These are phyloP conservation scores for Parachaetomium inaequale DNA, from an alignment of 495 filamentous ascomycete genomes.

Conservation along the genomic window DNA sequence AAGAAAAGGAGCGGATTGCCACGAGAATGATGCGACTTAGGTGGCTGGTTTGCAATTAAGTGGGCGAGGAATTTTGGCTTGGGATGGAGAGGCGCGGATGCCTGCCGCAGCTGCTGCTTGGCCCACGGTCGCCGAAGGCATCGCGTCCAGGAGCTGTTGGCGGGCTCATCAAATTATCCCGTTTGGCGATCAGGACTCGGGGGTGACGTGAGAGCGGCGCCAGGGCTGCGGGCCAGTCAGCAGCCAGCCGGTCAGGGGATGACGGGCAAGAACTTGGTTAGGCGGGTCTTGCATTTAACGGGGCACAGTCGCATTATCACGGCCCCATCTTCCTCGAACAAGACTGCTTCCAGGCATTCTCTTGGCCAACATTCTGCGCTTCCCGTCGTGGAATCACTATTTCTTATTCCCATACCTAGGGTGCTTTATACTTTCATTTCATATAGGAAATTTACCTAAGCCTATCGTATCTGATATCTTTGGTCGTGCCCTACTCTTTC, in stretches of 20 bases:
- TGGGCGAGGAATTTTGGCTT: conserved; percentile 18
- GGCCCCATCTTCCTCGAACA: too few species aligned
- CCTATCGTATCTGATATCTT: too few species aligned
- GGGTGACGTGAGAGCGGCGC: conserved; percentile 15
- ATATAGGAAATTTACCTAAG: too few species aligned
- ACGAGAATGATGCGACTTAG: not conserved
- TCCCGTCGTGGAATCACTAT: too few species aligned
- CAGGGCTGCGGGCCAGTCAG: not conserved
- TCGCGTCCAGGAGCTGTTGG: conserved; percentile 26
- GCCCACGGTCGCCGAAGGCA: conserved; percentile 23
- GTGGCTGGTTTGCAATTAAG: not conserved
- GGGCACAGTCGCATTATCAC: too few species aligned
- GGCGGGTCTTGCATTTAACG: not conserved
- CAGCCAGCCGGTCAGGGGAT: not conserved
- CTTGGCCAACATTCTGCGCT: too few species aligned
- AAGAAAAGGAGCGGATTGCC: not conserved
- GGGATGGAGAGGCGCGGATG: conserved; percentile 19
- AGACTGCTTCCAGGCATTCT: too few species aligned
- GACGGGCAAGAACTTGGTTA: not conserved
- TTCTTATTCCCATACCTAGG: too few species aligned
- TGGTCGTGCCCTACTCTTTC: too few species aligned
- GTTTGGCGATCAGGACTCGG: conserved; percentile 19
- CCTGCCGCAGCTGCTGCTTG: conserved; percentile 29
- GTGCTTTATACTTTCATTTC: too few species aligned
- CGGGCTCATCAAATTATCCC: conserved; percentile 18